These are phyloP conservation scores for Darksidea phi DNA, from an alignment of 495 filamentous ascomycete genomes.

Conservation along the genomic window DNA sequence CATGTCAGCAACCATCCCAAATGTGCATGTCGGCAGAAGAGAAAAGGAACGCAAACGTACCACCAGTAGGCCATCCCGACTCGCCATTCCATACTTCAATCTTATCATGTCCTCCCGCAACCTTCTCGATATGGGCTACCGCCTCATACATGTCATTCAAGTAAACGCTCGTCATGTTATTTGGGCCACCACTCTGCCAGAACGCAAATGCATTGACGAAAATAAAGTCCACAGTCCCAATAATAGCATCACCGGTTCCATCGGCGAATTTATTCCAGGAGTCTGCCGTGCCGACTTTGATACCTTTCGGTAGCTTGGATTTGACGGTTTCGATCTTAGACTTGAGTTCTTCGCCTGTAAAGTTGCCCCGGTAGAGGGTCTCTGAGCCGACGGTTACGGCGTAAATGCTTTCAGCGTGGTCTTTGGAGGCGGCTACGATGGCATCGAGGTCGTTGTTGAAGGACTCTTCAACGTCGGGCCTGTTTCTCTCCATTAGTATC, in stretches of 20 bases:
- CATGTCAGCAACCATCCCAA: not conserved
- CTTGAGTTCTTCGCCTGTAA: constrained; percentile 63
- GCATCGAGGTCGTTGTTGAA: constrained; percentile 63
- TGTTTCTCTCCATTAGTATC: constrained; percentile 34
- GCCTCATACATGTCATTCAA: constrained; percentile 74
- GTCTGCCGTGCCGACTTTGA: constrained; percentile 75
- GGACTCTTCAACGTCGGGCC: constrained; percentile 67
- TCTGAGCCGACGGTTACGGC: constrained; percentile 80
- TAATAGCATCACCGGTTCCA: constrained; percentile 67
- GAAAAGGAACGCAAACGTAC: constrained; percentile 38
- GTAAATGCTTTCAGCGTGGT: constrained; percentile 62
- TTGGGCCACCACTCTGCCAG: constrained; percentile 69
- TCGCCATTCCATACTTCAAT: constrained; percentile 72
- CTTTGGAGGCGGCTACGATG: constrained; percentile 49
- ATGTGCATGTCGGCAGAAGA: constrained; percentile 1
- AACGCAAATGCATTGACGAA: constrained; percentile 81
- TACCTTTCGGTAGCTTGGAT: constrained; percentile 48
- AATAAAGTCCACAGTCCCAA: constrained; percentile 63
- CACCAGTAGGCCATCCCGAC: constrained; percentile 64
- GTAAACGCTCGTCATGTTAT: constrained; percentile 66
- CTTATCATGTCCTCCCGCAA: constrained; percentile 53
- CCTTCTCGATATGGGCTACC: constrained; percentile 63
- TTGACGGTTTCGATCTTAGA: constrained; percentile 63
- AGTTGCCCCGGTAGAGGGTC: constrained; percentile 69
- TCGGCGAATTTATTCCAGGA: constrained; percentile 79